Conservation (phyloP, 2,329 filamentous ascomycete species). For the Paecilomyces variotii region DNA sequence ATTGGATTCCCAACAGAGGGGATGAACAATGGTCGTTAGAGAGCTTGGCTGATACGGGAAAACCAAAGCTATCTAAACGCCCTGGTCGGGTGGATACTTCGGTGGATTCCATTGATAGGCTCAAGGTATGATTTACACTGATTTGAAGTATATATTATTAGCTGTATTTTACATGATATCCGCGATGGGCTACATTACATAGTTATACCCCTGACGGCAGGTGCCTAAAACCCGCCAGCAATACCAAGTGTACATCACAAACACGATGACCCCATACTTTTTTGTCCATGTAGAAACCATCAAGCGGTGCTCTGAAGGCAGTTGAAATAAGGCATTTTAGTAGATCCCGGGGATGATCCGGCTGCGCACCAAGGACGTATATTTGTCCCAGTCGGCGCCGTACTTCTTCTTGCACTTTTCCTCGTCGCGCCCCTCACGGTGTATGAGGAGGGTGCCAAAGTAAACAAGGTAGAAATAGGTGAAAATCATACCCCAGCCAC, state of each 20-base stretch:
- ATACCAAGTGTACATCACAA: background rate
- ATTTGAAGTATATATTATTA: background rate
- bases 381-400: slow-evolving; percentile 83
- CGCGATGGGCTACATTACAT: background rate
- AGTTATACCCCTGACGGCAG: background rate
- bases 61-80: background rate
- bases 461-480: slow-evolving; percentile 95
- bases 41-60: background rate
- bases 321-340: slow-evolving; percentile 30
- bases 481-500: slow-evolving; percentile 76
- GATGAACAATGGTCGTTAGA: slow-evolving; percentile 30
- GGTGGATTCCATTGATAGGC: background rate
- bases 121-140: background rate
- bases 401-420: slow-evolving; percentile 90
- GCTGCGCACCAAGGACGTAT: slow-evolving; percentile 72
- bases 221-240: background rate
- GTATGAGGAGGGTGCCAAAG: slow-evolving; percentile 77
- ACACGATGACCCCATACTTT: background rate
- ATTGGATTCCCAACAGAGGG: slow-evolving; percentile 30
- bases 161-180: background rate
- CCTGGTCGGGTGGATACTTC: background rate
- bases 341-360: slow-evolving; percentile 82
- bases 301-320: background rate
- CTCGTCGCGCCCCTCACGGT: slow-evolving; percentile 80
- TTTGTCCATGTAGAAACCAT: background rate